Base-by-base conservation (phyloP, 2,329 filamentous ascomycete genomes). In the Eutypa lata region DNA sequence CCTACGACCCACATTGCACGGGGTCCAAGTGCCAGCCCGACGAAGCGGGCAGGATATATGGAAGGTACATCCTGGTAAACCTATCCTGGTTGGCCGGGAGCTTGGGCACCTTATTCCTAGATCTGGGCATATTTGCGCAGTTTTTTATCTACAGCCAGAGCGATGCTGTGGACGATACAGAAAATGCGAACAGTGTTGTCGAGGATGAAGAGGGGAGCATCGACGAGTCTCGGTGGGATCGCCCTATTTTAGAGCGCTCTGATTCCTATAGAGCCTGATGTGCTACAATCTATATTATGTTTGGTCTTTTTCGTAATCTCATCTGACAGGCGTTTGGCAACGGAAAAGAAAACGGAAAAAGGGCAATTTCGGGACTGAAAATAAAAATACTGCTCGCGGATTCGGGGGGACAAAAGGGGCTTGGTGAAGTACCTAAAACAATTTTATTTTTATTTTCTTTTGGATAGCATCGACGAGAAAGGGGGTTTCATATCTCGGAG, bases 11-110 rank as follows among this genome's bases (percentile, higher is more conserved):
- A 0, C 75, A 81, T 28, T 96, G 90, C 58, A 68, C 67, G 28
- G 66, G 66, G 24, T 61, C 73, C 59, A 53, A 69, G 14, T 96
- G 92, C 72, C 69, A 68, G 24, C 73, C 78, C 0, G 89, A 86
- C 0, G 90, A 96, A 71, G 82, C 82, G 1, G 67, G 69, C 11
- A 73, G 68, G 1, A 77, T 92, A 13, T 97, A 97, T 70, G 84
- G 82, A 26, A 77, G 79, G 56, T 97, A 97, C 73, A 86, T 97
- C 28, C 80, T 93, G 7, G 89, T 97, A 33, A 99, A 97, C 69
- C 74, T 91, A 28, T 92, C 88, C 59, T 99, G 94, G 94, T 66
- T 99, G 54, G 78, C 91, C 3, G 94, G 94, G 1, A 96, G 92
- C 68, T 78, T 94, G 47, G 91, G 95, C 1, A 97, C 93, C 2